Evolutionary conservation across 768 basidiomycete genomes (phyloP), one percentile per base, ranked within the genome.

Genomic region (Mrakia frigida): DNA sequence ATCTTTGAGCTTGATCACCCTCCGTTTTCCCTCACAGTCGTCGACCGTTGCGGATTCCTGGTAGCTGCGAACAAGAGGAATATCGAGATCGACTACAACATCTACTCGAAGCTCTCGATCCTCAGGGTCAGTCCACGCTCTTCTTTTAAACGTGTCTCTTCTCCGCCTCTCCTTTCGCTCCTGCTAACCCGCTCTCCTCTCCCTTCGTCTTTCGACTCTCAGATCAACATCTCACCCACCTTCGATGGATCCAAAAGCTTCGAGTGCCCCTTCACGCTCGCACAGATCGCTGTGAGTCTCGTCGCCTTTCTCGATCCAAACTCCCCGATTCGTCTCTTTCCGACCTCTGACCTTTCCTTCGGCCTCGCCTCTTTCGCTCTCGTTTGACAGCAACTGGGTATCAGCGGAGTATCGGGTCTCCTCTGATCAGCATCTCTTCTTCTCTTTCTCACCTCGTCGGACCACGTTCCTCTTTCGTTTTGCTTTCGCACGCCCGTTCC

Each of bases 11-110:
- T n/a, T 31, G 31, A 46, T 7, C 53, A 33, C 1, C 46, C 28
- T 74, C 56, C 23, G 25, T 28, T 14, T 7, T 9, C 43, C 21
- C 41, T 50, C 33, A 52, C 63, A 65, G 63, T 76, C 75, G 50
- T 72, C 23, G 25, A 33, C 28, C 43, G 70, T 3, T 76, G 75
- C 43, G 75, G 75, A 31, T 69, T 76, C 53, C 3, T 63, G 9
- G 53, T 59, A 6, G 46, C 46, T 10, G 61, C 75, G 23, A 50
- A 33, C 35, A 63, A 63, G 33, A 63, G 43, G 41, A 70, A 76
- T 43, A 39, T 76, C 50, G 60, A 69, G 52, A 21, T 76, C 46
- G 70, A 76, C 60, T 76, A 76, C 60, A 70, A 39, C 35, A 59
- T 74, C 65, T 23, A 68, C 21, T 25, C 65, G 23, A 67, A 52